A percentile compares a stretch with the other conserved stretches of the same genome.
Evolutionary conservation across 495 filamentous ascomycete genomes (phyloP).

Genomic region (Hypoxylon fragiforme): DNA sequence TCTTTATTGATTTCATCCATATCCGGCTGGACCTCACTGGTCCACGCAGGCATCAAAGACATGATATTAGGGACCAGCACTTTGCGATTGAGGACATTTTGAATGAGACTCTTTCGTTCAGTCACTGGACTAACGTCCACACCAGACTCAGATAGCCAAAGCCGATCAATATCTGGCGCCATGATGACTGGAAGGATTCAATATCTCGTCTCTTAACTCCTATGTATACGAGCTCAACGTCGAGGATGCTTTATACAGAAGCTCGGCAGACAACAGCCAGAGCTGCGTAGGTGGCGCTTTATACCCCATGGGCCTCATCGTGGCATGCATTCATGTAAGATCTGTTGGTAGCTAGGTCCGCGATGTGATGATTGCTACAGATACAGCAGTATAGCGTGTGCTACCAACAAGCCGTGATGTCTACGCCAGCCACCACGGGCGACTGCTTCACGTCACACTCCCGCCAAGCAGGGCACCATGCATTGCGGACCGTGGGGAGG

Average conservation of each 20-base stretch:
- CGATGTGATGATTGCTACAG: too few relatives aligned
- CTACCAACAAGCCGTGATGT: too few relatives aligned
- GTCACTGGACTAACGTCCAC: neutral
- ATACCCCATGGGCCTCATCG: slow-evolving; percentile 2
- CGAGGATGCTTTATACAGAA: too few relatives aligned
- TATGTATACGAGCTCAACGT: too few relatives aligned
- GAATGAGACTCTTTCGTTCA: slow-evolving; percentile 31
- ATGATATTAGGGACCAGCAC: slow-evolving; percentile 31
- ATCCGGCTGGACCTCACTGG: slow-evolving; percentile 28
- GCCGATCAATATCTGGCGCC: slow-evolving; percentile 21
- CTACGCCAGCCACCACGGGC: too few relatives aligned
- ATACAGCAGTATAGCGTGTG: too few relatives aligned
- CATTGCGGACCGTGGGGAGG: too few relatives aligned
- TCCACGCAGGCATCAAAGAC: slow-evolving; percentile 36
- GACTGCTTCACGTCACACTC: too few relatives aligned
- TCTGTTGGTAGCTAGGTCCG: too few relatives aligned
- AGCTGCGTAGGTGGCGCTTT: neutral
- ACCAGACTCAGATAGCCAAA: neutral
- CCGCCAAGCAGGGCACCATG: too few relatives aligned
- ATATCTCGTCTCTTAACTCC: too few relatives aligned
- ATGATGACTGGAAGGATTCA: slow-evolving; percentile 14
- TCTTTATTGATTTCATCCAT: slow-evolving; percentile 30
- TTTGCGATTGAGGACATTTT: slow-evolving; percentile 32
- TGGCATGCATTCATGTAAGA: neutral
- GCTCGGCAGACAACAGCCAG: neutral